Base-by-base conservation (phyloP, 2,329 filamentous ascomycete species). In the Biscogniauxia marginata region DNA sequence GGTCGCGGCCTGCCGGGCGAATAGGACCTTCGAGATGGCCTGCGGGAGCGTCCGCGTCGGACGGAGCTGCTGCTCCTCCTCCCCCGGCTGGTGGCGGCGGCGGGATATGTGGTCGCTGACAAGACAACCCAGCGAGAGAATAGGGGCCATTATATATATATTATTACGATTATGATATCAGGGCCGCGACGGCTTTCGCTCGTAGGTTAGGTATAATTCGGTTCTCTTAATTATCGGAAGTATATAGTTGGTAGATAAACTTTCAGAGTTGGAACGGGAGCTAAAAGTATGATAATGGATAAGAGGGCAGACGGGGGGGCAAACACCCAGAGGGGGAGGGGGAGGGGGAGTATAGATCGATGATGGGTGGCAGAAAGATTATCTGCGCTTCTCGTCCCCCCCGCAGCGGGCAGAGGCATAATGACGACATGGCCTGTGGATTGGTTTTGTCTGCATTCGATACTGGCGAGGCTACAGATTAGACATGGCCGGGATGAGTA, bases 11-110 rank as follows among this genome's bases (percentile, higher is more conserved):
- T 69, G 68, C 3, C 69, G 64, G 16, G 60, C 59, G 11, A 59
- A 3, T 43, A 70, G 53, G 49, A 65, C 55, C 44, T 52, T 61
- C 11, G 65, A 62, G 39, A 67, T 50, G n/a, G 54, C 56, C 18
- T 64, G 54, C 9, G 66, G 59, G 2, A 67, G 30, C 4, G 67
- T 66, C 45, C 63, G 58, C 19, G 65, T 68, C 3, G 66, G 61
- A 2, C n/a, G 30, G 30, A 3, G 13, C 4, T 34, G 9, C 4
- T n/a, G 13, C 13, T 11, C 30, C 5, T n/a, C 25, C 3, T 30
- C 25, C 7, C 25, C 25, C 2, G 25, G n/a, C n/a, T 39, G 3
- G 30, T 39, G 30, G 30, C 7, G 30, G n/a, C 3, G 3, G 6
- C 5, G 5, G 6, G 13, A n/a, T 39, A 39, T 11, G 7, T 39